Evolutionary conservation across 352 stramenopile genomes (phyloP).

Genomic region (Saprolegnia diclina): DNA sequence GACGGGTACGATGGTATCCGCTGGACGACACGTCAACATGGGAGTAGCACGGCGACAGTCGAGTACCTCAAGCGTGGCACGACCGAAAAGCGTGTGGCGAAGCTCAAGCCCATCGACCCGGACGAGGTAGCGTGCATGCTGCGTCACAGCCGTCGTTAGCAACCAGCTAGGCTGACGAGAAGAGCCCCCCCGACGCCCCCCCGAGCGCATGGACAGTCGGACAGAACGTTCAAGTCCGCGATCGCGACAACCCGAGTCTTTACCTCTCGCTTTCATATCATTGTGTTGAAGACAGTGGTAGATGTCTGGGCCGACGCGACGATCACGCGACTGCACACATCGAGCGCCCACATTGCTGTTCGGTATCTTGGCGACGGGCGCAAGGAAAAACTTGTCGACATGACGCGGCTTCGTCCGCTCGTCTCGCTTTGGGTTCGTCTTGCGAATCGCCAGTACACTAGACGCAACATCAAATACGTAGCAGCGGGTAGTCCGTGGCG

Average conservation of each 20-base stretch:
- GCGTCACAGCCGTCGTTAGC: background rate
- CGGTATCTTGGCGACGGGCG: background rate
- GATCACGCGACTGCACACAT: background rate
- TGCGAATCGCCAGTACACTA: too few species aligned
- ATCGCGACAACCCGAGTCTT: too few species aligned
- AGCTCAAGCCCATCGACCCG: background rate
- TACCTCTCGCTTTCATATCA: too few species aligned
- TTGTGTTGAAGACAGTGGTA: background rate
- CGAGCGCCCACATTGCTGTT: background rate
- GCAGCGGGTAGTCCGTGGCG: too few species aligned
- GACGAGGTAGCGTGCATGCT: background rate
- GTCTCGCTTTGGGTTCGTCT: too few species aligned
- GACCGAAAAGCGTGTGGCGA: background rate
- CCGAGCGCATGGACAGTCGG: too few species aligned
- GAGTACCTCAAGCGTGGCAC: background rate
- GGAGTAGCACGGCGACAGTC: background rate
- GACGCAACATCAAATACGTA: too few species aligned
- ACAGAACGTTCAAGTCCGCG: too few species aligned
- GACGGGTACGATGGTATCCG: background rate
- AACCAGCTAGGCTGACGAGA: background rate
- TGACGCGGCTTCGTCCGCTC: background rate
- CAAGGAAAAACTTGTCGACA: background rate
- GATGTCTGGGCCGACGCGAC: background rate
- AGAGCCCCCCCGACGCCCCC: too few species aligned
- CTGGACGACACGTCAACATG: background rate